These are phyloP conservation scores for Aegilops sharonensis DNA, from an alignment of 176 grass and related monocot genomes.

Conservation along the genomic window DNA sequence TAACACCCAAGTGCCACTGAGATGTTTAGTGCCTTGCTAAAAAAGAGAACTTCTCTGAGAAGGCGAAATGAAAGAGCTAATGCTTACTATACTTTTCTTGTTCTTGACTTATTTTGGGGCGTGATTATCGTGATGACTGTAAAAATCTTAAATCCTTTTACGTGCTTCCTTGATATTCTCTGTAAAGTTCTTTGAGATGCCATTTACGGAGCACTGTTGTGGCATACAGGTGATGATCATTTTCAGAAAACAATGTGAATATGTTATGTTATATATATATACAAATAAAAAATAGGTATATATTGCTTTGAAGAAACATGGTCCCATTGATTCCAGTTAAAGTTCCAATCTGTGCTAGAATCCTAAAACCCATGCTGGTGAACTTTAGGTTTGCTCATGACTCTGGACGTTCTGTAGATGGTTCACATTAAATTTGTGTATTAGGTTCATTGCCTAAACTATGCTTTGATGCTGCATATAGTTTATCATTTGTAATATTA, in stretches of 20 bases:
- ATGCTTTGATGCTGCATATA: not conserved
- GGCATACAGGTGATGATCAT: not conserved
- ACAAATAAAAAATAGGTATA: not conserved
- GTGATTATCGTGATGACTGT: not conserved
- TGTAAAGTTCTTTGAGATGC: not conserved
- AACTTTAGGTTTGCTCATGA: not conserved
- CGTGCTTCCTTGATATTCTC: not conserved
- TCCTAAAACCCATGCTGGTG: not conserved
- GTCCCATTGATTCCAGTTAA: not conserved
- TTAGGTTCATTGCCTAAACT: not conserved
- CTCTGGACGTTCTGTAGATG: not conserved
- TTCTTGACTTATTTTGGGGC: not conserved
- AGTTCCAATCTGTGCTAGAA: not conserved
- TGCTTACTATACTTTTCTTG: constrained; percentile 12
- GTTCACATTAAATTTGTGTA: not conserved
- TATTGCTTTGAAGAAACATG: not conserved
- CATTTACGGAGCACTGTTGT: not conserved
- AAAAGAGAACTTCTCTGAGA: not conserved
- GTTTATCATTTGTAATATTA: not conserved
- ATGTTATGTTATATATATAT: not conserved
- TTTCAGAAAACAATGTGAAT: not conserved
- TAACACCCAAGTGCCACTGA: constrained; percentile 8
- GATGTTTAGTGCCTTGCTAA: not conserved
- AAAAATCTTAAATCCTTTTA: not conserved
- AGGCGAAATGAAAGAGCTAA: not conserved